Base-by-base conservation (phyloP, 192 early-diverging fungal species). In the Pecoramyces ruminantium region DNA sequence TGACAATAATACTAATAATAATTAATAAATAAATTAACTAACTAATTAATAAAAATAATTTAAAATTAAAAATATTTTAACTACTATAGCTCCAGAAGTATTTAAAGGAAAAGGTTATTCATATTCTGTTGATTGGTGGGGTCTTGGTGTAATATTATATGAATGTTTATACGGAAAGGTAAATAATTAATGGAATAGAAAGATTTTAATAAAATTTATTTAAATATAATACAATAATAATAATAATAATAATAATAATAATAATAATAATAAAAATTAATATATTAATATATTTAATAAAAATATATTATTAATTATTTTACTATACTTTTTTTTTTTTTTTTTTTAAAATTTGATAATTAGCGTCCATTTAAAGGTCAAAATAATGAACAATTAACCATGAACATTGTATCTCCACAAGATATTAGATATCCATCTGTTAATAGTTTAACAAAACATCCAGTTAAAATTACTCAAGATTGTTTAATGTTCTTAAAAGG, bases 341-440 rank as follows among this genome's bases (percentile, higher is more conserved):
- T 34, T 34, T 11, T 34, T 34, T 6, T 29, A 16, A 29, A 16
- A 27, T 79, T 80, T 79, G 29, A 38, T 77, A 51, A 28, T 38
- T 78, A 94, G 92, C 90, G 94, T 28, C 95, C 95, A 16, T 96
- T 94, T 85, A 86, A 88, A 34, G 92, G 90, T 27, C 92, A 90
- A 82, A 93, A 91, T 17, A 95, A 94, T 78, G 92, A 93, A 38
- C 84, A 86, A n/a, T 86, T 96, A 67, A 90, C 88, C 25, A 83
- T 88, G 27, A 84, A 91, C 30, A 95, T 96, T 81, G 84, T 94
- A n/a, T 67, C 51, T 9, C 51, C 77, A 87, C 21, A 92, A 93
- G 78, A 88, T 89, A 4, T 77, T 95, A 28, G 85, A 86, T 67
- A 21, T 17, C 51, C 51, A 25, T 11, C 51, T 9, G 17, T 16